Conservation (phyloP, 495 filamentous ascomycete genomes). For the Trichoderma asperelloides region DNA sequence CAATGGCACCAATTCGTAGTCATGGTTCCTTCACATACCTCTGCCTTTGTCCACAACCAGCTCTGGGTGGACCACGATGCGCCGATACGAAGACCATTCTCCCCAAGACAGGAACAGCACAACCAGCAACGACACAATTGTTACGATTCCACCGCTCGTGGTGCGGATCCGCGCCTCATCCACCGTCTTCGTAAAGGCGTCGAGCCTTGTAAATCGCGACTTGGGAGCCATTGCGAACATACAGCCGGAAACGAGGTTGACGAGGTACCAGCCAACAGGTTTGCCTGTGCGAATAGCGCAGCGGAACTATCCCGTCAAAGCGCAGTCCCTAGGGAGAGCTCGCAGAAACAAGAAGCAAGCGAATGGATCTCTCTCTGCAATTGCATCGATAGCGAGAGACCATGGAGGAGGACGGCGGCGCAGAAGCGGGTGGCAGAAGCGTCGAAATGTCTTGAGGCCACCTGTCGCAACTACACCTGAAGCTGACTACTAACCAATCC, state of each 20-base stretch:
- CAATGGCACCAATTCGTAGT: neutral
- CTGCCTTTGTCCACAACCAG: constrained; percentile 92
- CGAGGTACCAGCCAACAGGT: neutral
- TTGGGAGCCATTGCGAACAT: constrained; percentile 47
- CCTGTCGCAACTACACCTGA: constrained; percentile 5
- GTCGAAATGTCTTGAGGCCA: constrained; percentile 1
- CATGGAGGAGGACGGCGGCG: neutral
- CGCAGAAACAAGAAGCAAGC: neutral
- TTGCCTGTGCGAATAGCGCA: neutral
- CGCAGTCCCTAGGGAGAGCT: neutral
- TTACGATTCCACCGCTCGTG: constrained; percentile 93
- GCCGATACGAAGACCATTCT: constrained; percentile 90
- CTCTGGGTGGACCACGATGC: constrained; percentile 80
- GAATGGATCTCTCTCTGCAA: neutral
- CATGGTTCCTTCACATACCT: constrained; percentile 45
- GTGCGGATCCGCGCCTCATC: constrained; percentile 96
- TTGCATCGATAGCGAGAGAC: neutral
- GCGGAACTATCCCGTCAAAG: neutral
- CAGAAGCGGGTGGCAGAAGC: neutral
- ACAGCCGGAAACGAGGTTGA: neutral
- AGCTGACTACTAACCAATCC: neutral
- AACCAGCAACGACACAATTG: constrained; percentile 76
- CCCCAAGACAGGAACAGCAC: constrained; percentile 85
- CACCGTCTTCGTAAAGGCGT: constrained; percentile 98
- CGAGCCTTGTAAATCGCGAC: constrained; percentile 88